Conservation (phyloP, 331 rosid genomes). For the Quercus tomentella region DNA sequence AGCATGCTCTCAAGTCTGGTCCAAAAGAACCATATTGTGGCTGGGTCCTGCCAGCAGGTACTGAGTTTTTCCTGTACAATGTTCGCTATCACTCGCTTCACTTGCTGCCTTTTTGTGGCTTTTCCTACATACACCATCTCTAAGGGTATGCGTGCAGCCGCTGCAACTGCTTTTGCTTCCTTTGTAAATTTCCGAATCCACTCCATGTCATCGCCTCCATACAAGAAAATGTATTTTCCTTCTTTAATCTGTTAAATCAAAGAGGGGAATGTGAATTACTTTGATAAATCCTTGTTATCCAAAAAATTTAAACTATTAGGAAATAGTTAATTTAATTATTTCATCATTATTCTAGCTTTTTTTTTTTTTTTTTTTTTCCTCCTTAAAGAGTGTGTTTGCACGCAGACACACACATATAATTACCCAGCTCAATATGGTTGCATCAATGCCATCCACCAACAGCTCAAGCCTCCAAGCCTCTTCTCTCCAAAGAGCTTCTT, state of each 20-base stretch:
- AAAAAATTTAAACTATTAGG: too few species aligned
- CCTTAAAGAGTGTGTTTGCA: too few species aligned
- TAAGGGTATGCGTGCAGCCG: conserved; percentile 20
- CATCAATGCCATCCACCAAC: conserved; percentile 40
- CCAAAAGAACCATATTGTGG: conserved; percentile 52
- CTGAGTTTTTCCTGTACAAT: conserved; percentile 30
- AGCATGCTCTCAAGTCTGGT: conserved; percentile 51
- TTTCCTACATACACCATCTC: conserved; percentile 46
- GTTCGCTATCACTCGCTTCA: conserved; percentile 13
- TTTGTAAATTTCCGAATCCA: conserved; percentile 39
- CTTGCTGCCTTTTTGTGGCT: conserved; percentile 32
- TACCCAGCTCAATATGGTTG: conserved; percentile 41
- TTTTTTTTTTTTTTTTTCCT: too few species aligned
- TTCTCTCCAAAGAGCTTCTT: conserved; percentile 46
- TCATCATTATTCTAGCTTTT: too few species aligned
- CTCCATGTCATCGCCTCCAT: conserved; percentile 33
- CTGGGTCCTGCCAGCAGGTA: conserved; percentile 31
- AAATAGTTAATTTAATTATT: neutral
- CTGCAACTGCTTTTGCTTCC: conserved; percentile 31
- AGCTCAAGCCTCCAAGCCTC: conserved; percentile 46
- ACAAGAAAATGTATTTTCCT: conserved; percentile 36
- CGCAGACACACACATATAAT: neutral
- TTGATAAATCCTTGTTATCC: too few species aligned
- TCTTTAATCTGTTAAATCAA: conserved; percentile 26
- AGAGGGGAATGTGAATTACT: too few species aligned